Base-by-base conservation (phyloP, 306 rosid genomes). In the Quercus suber region DNA sequence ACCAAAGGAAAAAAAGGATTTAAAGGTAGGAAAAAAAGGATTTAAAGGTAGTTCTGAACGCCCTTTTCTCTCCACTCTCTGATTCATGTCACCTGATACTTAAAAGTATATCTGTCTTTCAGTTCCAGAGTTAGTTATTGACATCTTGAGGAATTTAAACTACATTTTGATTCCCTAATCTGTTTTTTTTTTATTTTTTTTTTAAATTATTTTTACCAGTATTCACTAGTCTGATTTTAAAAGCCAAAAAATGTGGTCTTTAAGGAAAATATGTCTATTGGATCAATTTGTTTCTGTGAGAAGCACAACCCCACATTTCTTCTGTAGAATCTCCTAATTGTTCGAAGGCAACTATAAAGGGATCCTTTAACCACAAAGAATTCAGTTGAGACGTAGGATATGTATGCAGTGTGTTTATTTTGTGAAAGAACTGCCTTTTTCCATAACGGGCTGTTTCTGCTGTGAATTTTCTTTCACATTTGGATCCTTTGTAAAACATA, bases 1-100 rank as follows among this genome's bases (percentile, higher is more conserved):
- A 87, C 92, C 6, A 95, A 95, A 80, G 99, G 99, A 82, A 92
- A 82, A 87, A 91, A 82, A 57, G 96, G 92, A 79, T 91, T 87
- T 82, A 93, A 88, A 91, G 92, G 98, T 95, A 83, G 56, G 99
- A 82, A 92, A 82, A 87, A 91, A 82, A 57, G 96, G 92, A 79
- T 91, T 87, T 82, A 93, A 88, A 91, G 92, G 98, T 95, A 83
- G 56, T 68, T 75, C 61, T 13, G 31, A 52, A 43, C 1, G 61
- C 41, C 18, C 59, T 19, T 17, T 28, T 33, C 25, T 5, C 17
- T 33, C 23, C 17, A 33, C 7, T 49, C 21, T 55, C 60, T 25
- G 15, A 30, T 81, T 57, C 33, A 79, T 56, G 61, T 18, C 64
- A 59, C 67, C 65, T 70, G 19, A 78, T 70, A 28, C 52, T 78